Evolutionary conservation across 2,329 filamentous ascomycete genomes (phyloP).

Genomic region (Verticillium alfalfae): DNA sequence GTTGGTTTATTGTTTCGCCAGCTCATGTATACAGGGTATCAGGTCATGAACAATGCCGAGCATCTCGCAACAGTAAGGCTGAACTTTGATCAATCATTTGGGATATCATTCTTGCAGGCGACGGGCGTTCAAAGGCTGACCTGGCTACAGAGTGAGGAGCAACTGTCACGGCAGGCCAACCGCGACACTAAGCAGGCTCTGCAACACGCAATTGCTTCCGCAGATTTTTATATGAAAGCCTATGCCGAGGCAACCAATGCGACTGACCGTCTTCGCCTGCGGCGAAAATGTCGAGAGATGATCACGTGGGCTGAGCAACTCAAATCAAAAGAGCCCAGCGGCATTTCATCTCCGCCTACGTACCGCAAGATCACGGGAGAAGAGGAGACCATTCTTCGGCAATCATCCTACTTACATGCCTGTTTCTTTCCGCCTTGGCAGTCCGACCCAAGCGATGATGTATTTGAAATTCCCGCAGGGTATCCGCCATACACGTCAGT

Average conservation of each 20-base stretch:
- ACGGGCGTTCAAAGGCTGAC: not conserved
- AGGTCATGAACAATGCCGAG: not conserved
- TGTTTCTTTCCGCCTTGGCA: slow-evolving; percentile 83
- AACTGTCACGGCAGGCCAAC: not conserved
- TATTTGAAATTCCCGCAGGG: slow-evolving; percentile 54
- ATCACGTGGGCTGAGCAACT: slow-evolving; percentile 70
- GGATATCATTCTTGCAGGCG: not conserved
- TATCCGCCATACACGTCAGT: slow-evolving; percentile 58
- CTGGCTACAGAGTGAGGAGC: not conserved
- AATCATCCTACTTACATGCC: slow-evolving; percentile 75
- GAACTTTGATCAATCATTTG: not conserved
- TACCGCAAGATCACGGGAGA: slow-evolving; percentile 55
- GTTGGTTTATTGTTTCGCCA: not conserved
- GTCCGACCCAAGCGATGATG: slow-evolving; percentile 48
- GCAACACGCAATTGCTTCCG: slow-evolving; percentile 67
- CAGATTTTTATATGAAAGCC: slow-evolving; percentile 77
- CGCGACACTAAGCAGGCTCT: slow-evolving; percentile 26
- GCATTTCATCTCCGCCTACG: not conserved
- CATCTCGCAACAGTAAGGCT: not conserved
- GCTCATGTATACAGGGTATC: not conserved
- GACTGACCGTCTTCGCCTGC: slow-evolving; percentile 61
- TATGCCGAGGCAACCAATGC: slow-evolving; percentile 54
- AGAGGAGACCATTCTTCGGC: slow-evolving; percentile 72
- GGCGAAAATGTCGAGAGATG: slow-evolving; percentile 63
- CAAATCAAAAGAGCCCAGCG: slow-evolving; percentile 40